Evolutionary conservation across 129 eudicot genomes (phyloP).

Genomic region (Saussurea involucrata): DNA sequence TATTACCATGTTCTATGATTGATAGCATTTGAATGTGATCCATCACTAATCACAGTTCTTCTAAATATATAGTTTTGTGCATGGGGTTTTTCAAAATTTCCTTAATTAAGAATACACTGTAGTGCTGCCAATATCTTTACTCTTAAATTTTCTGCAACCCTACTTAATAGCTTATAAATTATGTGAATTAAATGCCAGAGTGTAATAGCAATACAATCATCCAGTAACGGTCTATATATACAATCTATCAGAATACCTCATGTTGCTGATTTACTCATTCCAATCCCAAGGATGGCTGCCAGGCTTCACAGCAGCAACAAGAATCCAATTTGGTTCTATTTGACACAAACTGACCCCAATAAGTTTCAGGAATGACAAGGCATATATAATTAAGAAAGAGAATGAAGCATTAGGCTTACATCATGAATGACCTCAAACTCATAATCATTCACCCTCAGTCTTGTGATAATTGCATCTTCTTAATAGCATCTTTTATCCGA

Average conservation of each 20-base stretch:
- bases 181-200: neutral
- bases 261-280: slow-evolving; percentile 18
- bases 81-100: too few relatives aligned
- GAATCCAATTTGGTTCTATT: slow-evolving; percentile 5
- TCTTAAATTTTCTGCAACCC: slow-evolving; percentile 3
- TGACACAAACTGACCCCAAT: slow-evolving; percentile 1
- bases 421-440: neutral
- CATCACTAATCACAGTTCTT: too few relatives aligned
- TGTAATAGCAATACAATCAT: neutral
- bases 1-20: too few relatives aligned
- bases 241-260: slow-evolving; percentile 15
- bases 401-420: slow-evolving; percentile 12
- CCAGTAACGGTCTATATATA: slow-evolving; percentile 11
- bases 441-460: slow-evolving; percentile 14
- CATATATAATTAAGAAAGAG: neutral
- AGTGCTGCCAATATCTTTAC: neutral
- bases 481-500: slow-evolving; percentile 52
- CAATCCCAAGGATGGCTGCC: slow-evolving; percentile 13
- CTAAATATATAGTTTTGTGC: too few relatives aligned
- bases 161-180: neutral
- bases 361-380: slow-evolving; percentile 1
- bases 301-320: slow-evolving; percentile 14
- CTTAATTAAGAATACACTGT: too few relatives aligned
- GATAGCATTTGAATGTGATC: too few relatives aligned
- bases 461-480: slow-evolving; percentile 35